Conservation (phyloP, 805 yeast species). For the Monosporozyma servazzii region DNA sequence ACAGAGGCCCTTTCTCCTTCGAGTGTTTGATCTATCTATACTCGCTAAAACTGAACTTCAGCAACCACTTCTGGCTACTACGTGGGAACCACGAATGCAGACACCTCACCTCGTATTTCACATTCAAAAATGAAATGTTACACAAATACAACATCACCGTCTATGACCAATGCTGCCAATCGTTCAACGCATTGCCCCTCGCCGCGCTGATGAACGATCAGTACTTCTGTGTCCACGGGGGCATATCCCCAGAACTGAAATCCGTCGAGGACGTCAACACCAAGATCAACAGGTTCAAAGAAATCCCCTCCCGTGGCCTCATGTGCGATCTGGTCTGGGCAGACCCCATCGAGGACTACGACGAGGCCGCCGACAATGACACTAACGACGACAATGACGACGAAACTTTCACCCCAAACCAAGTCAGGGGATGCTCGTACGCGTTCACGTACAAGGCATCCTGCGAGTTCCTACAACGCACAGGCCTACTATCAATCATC, state of each 20-base stretch:
- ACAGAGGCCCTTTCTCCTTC: conserved; percentile 83
- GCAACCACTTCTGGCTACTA: conserved; percentile 65
- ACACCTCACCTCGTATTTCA: conserved; percentile 88
- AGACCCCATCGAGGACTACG: conserved; percentile 88
- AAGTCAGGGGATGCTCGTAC: conserved; percentile 85
- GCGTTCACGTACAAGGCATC: conserved; percentile 79
- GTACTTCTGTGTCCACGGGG: conserved; percentile 95
- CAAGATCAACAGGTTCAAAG: conserved; percentile 68
- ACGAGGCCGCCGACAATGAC: conserved; percentile 38
- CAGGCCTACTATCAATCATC: conserved; percentile 72
- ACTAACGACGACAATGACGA: conserved; percentile 1
- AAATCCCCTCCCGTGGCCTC: conserved; percentile 87
- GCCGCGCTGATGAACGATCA: conserved; percentile 92
- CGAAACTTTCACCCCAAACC: conserved; percentile 48
- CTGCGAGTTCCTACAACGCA: conserved; percentile 67
- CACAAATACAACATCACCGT: conserved; percentile 63
- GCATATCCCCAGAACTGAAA: conserved; percentile 76
- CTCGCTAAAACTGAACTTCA: conserved; percentile 69
- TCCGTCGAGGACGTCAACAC: conserved; percentile 55
- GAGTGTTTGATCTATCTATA: conserved; percentile 73
- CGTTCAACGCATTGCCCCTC: conserved; percentile 81
- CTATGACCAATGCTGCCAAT: conserved; percentile 63
- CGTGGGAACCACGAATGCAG: conserved; percentile 94
- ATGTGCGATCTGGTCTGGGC: conserved; percentile 96
- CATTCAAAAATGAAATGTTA: conserved; percentile 82